Evolutionary conservation across 2,329 filamentous ascomycete species (phyloP), one percentile per base, ranked within the genome.

Genomic region (Apiospora koreana): DNA sequence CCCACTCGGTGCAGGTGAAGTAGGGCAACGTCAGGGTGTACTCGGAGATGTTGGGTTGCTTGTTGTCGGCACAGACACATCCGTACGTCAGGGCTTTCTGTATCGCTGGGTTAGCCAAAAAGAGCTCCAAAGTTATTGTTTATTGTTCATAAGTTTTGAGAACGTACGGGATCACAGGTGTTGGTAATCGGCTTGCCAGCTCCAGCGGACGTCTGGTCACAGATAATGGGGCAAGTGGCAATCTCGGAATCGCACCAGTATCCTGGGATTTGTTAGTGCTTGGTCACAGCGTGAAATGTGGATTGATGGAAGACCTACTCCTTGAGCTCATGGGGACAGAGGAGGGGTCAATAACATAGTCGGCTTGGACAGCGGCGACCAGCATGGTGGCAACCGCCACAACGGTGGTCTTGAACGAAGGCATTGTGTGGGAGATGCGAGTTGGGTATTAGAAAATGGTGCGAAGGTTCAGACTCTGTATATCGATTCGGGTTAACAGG

Each of bases 11-110:
- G 87, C 93, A 96, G 76, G 90, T 86, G 83, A 91, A 93, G 86
- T 89, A 95, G 43, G 93, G 93, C 35, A 96, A 85, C 1, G 93
- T 95, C 75, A 94, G 86, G 25, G 91, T 91, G 86, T 92, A 96
- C 81, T 95, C 87, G 77, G 91, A 89, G 66, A 93, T 82, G 82
- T 95, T 94, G 74, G 93, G 93, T 68, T 87, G 82, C 72, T 86
- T 79, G 78, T 88, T 87, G 78, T 92, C 86, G 73, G 86, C 85
- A 84, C 93, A 96, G 75, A 94, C 84, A 80, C 93, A 96, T 73
- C 86, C 84, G 82, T 92, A 95, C n/a, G 83, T 86, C 67, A 95
- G 86, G 25, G 84, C 83, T 68, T 85, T 77, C 88, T 91, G 69
- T 31, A 38, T 67, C 64, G 41, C 12, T n/a, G 18, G 58, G 21